Percentiles rank a stretch among this genome's conserved stretches.
Evolutionary conservation across 345 rosid genomes (phyloP).

Genomic region (Rhodomyrtus tomentosa): DNA sequence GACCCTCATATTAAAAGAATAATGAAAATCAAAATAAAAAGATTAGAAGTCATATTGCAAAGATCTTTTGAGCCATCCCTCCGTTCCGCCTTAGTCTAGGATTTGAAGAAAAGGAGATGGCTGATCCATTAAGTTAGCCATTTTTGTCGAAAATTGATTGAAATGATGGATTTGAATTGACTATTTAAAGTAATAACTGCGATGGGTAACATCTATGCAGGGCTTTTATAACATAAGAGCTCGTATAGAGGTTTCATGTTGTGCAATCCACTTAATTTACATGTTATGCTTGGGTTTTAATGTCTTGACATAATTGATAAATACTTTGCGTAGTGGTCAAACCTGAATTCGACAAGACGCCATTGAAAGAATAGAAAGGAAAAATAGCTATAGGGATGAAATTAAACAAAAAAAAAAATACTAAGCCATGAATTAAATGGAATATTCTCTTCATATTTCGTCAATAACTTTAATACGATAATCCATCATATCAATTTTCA

Average conservation of each 20-base stretch:
- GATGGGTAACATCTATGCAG: background rate
- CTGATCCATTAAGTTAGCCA: too few species aligned
- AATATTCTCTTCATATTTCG: background rate
- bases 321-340: too few species aligned
- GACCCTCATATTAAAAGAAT: background rate
- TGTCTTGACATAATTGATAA: too few species aligned
- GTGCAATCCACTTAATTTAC: background rate
- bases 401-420: background rate
- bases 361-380: background rate
- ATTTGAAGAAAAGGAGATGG: too few species aligned
- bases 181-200: too few species aligned
- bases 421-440: background rate
- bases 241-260: background rate
- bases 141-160: too few species aligned
- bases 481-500: background rate
- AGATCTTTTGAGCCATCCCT: background rate
- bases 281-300: background rate
- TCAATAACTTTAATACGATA: background rate
- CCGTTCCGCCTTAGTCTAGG: too few species aligned
- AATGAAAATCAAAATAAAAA: background rate
- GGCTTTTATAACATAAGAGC: background rate
- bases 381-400: background rate
- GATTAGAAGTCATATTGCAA: background rate
- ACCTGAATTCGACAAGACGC: background rate
- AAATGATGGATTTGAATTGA: background rate